Evolutionary conservation across 1,139 yeast species (phyloP).

Genomic region (Blastobotrys apis): DNA sequence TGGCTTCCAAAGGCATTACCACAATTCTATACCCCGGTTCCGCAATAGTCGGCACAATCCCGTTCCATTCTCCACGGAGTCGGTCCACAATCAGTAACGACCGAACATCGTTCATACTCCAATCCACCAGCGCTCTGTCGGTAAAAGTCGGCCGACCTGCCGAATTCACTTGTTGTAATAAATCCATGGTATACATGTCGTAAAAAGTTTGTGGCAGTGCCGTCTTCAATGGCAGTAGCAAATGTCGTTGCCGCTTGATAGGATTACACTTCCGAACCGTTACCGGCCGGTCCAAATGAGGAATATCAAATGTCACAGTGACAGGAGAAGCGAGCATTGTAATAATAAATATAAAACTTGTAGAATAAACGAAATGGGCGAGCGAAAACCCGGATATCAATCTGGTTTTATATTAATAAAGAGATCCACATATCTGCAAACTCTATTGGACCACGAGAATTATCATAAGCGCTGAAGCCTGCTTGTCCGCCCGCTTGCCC

Average conservation of each 20-base stretch:
- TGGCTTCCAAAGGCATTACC: slow-evolving; percentile 47
- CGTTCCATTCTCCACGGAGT: slow-evolving; percentile 51
- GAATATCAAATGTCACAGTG: background rate
- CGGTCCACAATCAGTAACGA: slow-evolving; percentile 52
- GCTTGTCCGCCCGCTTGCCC: too few species aligned
- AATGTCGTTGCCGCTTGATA: background rate
- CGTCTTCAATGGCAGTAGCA: slow-evolving; percentile 26
- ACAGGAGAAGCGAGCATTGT: slow-evolving; percentile 3
- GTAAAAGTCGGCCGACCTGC: slow-evolving; percentile 60
- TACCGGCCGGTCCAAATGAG: background rate
- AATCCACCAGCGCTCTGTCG: slow-evolving; percentile 53
- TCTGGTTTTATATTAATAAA: too few species aligned
- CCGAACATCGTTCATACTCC: slow-evolving; percentile 63
- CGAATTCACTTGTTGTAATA: slow-evolving; percentile 36
- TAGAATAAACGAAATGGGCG: background rate
- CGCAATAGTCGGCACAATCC: slow-evolving; percentile 44
- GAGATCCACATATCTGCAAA: too few species aligned
- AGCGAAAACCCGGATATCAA: background rate
- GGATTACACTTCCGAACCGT: too few species aligned
- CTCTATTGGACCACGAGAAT: too few species aligned
- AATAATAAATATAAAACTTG: background rate
- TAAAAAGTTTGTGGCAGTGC: slow-evolving; percentile 48
- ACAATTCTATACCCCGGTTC: slow-evolving; percentile 41
- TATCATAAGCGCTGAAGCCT: too few species aligned
- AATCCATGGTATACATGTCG: slow-evolving; percentile 54